Percentiles rank a stretch among this genome's conserved stretches.
Conservation (phyloP, 139 green algal species). For the Chlamydomonas schloesseri region DNA sequence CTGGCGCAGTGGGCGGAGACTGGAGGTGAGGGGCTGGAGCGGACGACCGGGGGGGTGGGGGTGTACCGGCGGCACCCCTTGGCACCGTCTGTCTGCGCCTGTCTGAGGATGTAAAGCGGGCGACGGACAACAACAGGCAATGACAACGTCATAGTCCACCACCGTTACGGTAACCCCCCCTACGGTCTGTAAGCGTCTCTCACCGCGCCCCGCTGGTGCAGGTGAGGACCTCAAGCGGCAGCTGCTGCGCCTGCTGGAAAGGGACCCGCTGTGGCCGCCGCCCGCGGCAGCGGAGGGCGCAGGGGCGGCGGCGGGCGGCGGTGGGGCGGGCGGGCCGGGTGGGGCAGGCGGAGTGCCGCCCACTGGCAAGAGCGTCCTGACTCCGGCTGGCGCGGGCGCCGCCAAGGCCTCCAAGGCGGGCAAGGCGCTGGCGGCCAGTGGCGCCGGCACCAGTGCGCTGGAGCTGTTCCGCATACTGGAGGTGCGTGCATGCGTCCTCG, state of each 20-base stretch:
- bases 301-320: neutral
- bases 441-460: constrained; percentile 23
- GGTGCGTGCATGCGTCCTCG: too few relatives aligned
- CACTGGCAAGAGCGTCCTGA: too few relatives aligned
- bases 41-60: too few relatives aligned
- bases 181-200: too few relatives aligned
- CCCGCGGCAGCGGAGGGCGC: neutral
- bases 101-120: too few relatives aligned
- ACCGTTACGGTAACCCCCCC: too few relatives aligned
- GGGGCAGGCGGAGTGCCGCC: neutral
- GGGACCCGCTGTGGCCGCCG: constrained; percentile 35
- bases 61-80: too few relatives aligned
- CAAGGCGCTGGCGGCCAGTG: neutral
- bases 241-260: constrained; percentile 43
- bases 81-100: too few relatives aligned
- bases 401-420: neutral
- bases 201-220: neutral
- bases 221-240: constrained; percentile 28
- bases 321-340: neutral
- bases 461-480: constrained; percentile 51
- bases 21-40: constrained; percentile 17
- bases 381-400: neutral
- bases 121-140: too few relatives aligned
- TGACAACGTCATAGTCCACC: too few relatives aligned
- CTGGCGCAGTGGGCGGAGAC: constrained; percentile 45